Conservation (phyloP, 495 filamentous ascomycete species). For the Patellaria atrata region DNA sequence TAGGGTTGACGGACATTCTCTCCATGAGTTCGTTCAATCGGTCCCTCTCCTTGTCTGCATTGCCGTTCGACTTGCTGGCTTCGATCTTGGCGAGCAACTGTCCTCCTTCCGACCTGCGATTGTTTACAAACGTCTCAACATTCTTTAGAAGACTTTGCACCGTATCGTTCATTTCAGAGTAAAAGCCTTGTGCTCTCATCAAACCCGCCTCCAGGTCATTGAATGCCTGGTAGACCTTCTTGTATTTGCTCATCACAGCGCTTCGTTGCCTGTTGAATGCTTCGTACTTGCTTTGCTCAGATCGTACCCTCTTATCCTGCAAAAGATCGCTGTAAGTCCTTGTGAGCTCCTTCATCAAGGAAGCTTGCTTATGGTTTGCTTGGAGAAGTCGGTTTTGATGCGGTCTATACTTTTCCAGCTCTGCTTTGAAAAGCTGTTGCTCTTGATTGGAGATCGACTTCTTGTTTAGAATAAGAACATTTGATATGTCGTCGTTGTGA, state of each 20-base stretch:
- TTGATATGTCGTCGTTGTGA: conserved; percentile 91
- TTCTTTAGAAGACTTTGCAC: conserved; percentile 93
- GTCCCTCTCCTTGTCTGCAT: conserved; percentile 76
- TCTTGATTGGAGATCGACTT: conserved; percentile 84
- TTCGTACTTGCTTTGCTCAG: conserved; percentile 92
- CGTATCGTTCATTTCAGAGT: conserved; percentile 88
- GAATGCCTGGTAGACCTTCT: conserved; percentile 83
- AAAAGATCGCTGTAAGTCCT: conserved; percentile 74
- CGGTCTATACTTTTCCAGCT: conserved; percentile 90
- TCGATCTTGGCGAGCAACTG: conserved; percentile 83
- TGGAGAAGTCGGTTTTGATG: conserved; percentile 84
- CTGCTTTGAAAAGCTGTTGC: conserved; percentile 75
- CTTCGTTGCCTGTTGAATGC: conserved; percentile 67
- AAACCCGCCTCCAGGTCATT: conserved; percentile 79
- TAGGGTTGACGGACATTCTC: conserved; percentile 70
- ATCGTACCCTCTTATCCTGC: conserved; percentile 84
- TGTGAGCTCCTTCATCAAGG: conserved; percentile 89
- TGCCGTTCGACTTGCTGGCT: conserved; percentile 51
- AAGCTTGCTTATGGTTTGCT: conserved; percentile 84
- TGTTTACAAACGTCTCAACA: conserved; percentile 91
- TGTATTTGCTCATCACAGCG: conserved; percentile 72
- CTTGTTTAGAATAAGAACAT: conserved; percentile 92
- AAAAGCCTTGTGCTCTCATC: conserved; percentile 77
- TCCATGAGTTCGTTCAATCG: conserved; percentile 85
- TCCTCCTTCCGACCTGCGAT: conserved; percentile 79